These are phyloP conservation scores for Globisporangium barbulae DNA, from an alignment of 352 stramenopile species.

Conservation along the genomic window DNA sequence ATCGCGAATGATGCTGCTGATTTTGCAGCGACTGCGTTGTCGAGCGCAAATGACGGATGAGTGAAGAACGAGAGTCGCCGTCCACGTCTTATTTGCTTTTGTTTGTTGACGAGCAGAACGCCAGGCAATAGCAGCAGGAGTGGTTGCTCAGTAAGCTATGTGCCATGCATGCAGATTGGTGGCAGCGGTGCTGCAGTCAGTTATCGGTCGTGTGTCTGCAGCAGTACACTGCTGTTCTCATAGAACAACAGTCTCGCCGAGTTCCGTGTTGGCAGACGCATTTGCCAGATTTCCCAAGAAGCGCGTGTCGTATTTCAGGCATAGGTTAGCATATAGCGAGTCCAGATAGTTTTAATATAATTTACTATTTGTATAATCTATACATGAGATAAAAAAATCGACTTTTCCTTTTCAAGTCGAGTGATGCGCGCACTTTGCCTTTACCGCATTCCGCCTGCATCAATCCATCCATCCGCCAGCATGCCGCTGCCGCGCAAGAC, in stretches of 20 bases:
- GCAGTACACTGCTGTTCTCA: too few relatives aligned
- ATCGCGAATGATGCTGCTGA: neutral
- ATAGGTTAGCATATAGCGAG: too few relatives aligned
- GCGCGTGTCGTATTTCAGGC: too few relatives aligned
- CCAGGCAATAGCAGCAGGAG: neutral
- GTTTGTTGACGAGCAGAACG: neutral
- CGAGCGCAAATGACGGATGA: neutral
- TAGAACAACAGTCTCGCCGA: too few relatives aligned
- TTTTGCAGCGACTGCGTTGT: neutral
- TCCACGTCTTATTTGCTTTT: neutral
- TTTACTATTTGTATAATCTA: neutral
- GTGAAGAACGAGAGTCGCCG: too few relatives aligned
- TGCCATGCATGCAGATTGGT: too few relatives aligned
- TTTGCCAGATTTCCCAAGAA: too few relatives aligned
- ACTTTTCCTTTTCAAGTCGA: neutral
- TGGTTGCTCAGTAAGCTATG: neutral
- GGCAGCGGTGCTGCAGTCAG: too few relatives aligned
- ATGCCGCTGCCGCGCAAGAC: slow-evolving; percentile 19
- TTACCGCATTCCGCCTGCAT: neutral
- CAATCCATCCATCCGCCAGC: neutral
- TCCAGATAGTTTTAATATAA: neutral
- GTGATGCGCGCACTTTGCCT: slow-evolving; percentile 7
- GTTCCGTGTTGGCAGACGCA: too few relatives aligned
- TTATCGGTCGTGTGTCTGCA: too few relatives aligned
- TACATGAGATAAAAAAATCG: neutral